Evolutionary conservation across 805 yeast genomes (phyloP).

Genomic region (Candida palmyrensis): DNA sequence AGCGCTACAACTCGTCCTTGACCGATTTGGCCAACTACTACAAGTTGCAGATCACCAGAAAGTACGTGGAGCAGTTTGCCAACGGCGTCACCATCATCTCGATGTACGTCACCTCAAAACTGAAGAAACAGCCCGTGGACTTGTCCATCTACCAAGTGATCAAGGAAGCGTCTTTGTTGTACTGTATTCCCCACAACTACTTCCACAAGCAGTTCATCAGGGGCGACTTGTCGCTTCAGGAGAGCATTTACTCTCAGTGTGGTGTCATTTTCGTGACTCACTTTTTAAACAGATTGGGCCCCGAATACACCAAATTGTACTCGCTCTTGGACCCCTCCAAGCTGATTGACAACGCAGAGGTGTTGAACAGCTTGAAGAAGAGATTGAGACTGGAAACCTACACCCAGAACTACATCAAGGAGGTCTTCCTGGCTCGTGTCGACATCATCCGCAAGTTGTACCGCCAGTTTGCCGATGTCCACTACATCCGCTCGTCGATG

Average conservation of each 20-base stretch:
- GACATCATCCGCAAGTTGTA: slow-evolving; percentile 77
- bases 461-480: slow-evolving; percentile 87
- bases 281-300: slow-evolving; percentile 89
- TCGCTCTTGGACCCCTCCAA: slow-evolving; percentile 57
- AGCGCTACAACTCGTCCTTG: slow-evolving; percentile 83
- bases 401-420: slow-evolving; percentile 77
- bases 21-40: slow-evolving; percentile 85
- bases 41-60: slow-evolving; percentile 76
- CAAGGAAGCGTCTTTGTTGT: slow-evolving; percentile 89
- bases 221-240: slow-evolving; percentile 86
- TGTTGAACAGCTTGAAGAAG: slow-evolving; percentile 74
- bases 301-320: slow-evolving; percentile 73
- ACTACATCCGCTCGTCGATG: slow-evolving; percentile 67
- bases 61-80: slow-evolving; percentile 90
- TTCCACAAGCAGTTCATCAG: slow-evolving; percentile 69
- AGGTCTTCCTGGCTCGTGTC: slow-evolving; percentile 64
- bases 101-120: slow-evolving; percentile 67
- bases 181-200: slow-evolving; percentile 83
- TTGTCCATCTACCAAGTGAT: slow-evolving; percentile 82
- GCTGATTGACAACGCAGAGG: slow-evolving; percentile 66
- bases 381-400: slow-evolving; percentile 91
- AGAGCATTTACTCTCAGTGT: slow-evolving; percentile 89
- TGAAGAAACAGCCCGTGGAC: slow-evolving; percentile 54
- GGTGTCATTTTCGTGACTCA: slow-evolving; percentile 91
- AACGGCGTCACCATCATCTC: slow-evolving; percentile 86